Evolutionary conservation across 371 early-diverging fungal species (phyloP).

Genomic region (Batkoa obscura): DNA sequence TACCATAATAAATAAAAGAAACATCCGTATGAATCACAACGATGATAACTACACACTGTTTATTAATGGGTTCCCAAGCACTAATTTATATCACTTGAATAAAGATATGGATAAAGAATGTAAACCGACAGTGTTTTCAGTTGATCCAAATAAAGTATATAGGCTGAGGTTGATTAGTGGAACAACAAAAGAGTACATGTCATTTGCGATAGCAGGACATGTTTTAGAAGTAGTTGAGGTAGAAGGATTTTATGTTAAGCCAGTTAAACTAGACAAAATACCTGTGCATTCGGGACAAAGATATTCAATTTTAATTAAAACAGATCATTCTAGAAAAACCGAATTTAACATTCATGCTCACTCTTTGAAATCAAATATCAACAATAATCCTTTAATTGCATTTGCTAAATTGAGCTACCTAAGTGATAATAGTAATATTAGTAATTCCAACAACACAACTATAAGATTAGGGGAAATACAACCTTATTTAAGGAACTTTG

Average conservation of each 20-base stretch:
- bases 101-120: neutral
- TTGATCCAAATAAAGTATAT: conserved; percentile 1
- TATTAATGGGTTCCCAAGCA: too few relatives aligned
- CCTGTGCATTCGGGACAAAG: conserved; percentile 18
- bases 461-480: too few relatives aligned
- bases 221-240: conserved; percentile 18
- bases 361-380: conserved; percentile 8
- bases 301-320: conserved; percentile 16
- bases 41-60: neutral
- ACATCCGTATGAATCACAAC: neutral
- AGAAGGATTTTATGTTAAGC: conserved; percentile 17
- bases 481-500: too few relatives aligned
- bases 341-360: conserved; percentile 14
- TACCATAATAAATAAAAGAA: too few relatives aligned
- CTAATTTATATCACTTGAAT: too few relatives aligned
- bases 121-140: neutral
- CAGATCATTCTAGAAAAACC: conserved; percentile 13
- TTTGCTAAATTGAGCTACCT: too few relatives aligned
- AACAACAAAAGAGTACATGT: neutral
- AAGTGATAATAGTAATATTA: too few relatives aligned
- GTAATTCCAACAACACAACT: too few relatives aligned
- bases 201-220: conserved; percentile 18
- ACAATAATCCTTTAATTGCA: too few relatives aligned
- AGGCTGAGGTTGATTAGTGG: conserved; percentile 1
- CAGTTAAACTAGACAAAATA: conserved; percentile 11